Evolutionary conservation across 495 filamentous ascomycete genomes (phyloP).

Genomic region (Rostrohypoxylon terebratum): DNA sequence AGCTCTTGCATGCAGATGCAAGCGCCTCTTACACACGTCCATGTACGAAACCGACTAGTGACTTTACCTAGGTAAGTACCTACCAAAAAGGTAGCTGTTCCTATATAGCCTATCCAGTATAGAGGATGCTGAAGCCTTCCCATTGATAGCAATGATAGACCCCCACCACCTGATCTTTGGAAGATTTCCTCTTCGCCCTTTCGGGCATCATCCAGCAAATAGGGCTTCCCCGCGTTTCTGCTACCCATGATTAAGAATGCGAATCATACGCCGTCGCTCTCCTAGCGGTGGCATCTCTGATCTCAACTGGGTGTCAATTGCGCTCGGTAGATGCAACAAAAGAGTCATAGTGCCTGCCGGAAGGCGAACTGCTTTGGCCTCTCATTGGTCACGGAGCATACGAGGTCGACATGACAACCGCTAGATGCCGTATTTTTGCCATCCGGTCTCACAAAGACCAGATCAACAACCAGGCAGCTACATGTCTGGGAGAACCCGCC

Average conservation of each 20-base stretch:
- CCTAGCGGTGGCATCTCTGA: slow-evolving; percentile 32
- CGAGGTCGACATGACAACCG: not conserved
- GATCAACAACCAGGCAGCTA: not conserved
- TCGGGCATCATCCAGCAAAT: slow-evolving; percentile 26
- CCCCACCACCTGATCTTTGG: slow-evolving; percentile 32
- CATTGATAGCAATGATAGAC: slow-evolving; percentile 19
- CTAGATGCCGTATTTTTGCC: not conserved
- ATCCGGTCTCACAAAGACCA: slow-evolving; percentile 5
- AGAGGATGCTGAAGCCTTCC: not conserved
- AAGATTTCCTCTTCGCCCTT: slow-evolving; percentile 21
- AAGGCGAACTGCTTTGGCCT: not conserved
- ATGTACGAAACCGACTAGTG: slow-evolving; percentile 12
- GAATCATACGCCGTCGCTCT: slow-evolving; percentile 23
- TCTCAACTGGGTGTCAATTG: slow-evolving; percentile 2
- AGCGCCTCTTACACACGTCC: slow-evolving; percentile 23
- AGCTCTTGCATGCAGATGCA: slow-evolving; percentile 32
- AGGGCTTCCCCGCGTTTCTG: slow-evolving; percentile 35
- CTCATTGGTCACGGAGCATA: not conserved
- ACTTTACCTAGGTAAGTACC: not conserved
- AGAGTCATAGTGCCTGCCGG: not conserved
- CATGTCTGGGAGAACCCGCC: slow-evolving; percentile 11
- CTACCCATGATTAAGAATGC: slow-evolving; percentile 1
- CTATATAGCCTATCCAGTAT: slow-evolving; percentile 10
- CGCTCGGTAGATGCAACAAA: slow-evolving; percentile 23
- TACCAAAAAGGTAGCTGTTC: not conserved